Percentiles rank a stretch among this genome's conserved stretches.
Evolutionary conservation across 164 flowering plant genomes (phyloP).

Genomic region (Litsea cubeba): DNA sequence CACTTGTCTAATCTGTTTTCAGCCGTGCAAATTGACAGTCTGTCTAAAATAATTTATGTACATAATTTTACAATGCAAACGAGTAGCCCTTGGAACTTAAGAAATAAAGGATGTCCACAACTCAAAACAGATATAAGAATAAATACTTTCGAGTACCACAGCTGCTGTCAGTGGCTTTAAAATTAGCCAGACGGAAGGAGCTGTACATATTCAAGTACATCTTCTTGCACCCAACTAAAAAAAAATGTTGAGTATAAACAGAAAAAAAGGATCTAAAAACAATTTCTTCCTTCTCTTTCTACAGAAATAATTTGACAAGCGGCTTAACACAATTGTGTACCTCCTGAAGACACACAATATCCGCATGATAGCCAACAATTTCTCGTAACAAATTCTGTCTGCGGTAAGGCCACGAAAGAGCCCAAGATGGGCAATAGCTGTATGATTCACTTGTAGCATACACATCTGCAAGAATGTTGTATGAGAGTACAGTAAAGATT

Average conservation of each 20-base stretch:
- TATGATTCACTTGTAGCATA: conserved; percentile 68
- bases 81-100: no score
- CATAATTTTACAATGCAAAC: no score
- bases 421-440: conserved; percentile 96
- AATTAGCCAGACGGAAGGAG: background rate
- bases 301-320: background rate
- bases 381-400: conserved; percentile 84
- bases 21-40: no score
- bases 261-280: background rate
- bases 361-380: conserved; percentile 92
- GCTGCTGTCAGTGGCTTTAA: background rate
- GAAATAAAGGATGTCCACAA: background rate
- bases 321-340: conserved; percentile 25
- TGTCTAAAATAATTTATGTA: no score
- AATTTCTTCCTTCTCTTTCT: background rate
- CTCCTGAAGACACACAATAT: conserved; percentile 97
- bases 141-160: background rate
- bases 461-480: conserved; percentile 77
- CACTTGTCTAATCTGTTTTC: no score
- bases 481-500: conserved; percentile 86
- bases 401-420: conserved; percentile 93
- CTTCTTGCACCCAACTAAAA: background rate
- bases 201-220: background rate
- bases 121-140: background rate
- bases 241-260: background rate